Conservation (phyloP, 805 yeast species). For the Jamesozyma rosinii region DNA sequence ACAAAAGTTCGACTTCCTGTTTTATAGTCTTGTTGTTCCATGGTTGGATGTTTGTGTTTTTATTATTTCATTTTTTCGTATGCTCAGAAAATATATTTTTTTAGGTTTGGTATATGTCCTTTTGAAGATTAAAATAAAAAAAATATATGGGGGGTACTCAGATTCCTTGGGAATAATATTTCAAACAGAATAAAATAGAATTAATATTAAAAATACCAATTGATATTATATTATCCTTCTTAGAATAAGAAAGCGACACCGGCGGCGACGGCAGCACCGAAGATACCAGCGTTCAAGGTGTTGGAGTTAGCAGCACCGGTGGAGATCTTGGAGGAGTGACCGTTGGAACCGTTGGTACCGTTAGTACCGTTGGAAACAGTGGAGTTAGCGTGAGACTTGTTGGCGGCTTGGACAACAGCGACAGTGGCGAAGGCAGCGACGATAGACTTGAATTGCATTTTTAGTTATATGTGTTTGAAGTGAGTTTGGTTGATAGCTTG, state of each 20-base stretch:
- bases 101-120: neutral
- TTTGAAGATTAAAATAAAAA: neutral
- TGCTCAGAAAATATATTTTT: neutral
- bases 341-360: slow-evolving; percentile 30
- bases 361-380: slow-evolving; percentile 34
- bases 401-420: slow-evolving; percentile 60
- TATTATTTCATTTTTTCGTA: no score
- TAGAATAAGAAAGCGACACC: slow-evolving; percentile 52
- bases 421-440: slow-evolving; percentile 62
- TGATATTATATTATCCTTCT: slow-evolving; percentile 9
- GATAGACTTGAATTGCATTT: slow-evolving; percentile 67
- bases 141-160: no score
- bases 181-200: neutral
- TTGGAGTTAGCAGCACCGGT: slow-evolving; percentile 45
- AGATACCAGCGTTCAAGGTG: slow-evolving; percentile 60
- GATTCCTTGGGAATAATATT: slow-evolving; percentile 1
- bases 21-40: no score
- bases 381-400: slow-evolving; percentile 33
- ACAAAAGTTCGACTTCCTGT: no score
- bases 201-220: neutral
- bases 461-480: neutral
- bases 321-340: slow-evolving; percentile 30
- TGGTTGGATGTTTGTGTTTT: no score
- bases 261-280: slow-evolving; percentile 81
- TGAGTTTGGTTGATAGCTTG: neutral